A percentile compares a stretch with the other conserved stretches of the same genome.
These are phyloP conservation scores for Phtheirospermum japonicum DNA, from an alignment of 257 asterid genomes.

Conservation along the genomic window DNA sequence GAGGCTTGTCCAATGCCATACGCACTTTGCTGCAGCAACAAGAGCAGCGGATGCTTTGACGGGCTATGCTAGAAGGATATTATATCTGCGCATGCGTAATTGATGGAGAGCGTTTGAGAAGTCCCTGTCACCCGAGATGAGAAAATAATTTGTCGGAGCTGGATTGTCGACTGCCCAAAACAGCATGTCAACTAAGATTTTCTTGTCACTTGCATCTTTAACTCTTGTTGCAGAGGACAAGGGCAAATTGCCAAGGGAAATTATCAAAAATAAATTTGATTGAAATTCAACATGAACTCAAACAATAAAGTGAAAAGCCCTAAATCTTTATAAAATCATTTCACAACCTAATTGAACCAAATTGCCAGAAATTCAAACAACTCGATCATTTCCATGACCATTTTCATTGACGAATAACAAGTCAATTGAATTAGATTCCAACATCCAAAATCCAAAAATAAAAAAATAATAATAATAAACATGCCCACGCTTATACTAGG, in stretches of 20 bases:
- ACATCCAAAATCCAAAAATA: background rate
- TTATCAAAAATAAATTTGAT: too few species aligned
- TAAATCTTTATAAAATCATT: too few species aligned
- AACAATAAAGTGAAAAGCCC: too few species aligned
- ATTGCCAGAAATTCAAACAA: too few species aligned
- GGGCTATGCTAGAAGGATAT: constrained; percentile 61
- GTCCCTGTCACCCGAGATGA: constrained; percentile 55
- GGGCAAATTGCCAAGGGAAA: too few species aligned
- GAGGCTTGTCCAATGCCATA: constrained; percentile 55
- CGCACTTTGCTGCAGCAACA: constrained; percentile 48
- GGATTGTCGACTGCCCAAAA: constrained; percentile 69
- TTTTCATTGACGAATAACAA: background rate
- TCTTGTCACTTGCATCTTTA: constrained; percentile 59
- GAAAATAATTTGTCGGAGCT: constrained; percentile 59
- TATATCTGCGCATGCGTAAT: constrained; percentile 47
- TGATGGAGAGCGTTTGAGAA: constrained; percentile 61
- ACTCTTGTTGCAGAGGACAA: too few species aligned
- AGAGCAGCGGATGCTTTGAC: constrained; percentile 45
- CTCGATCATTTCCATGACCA: background rate
- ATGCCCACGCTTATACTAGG: too few species aligned
- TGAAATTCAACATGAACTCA: too few species aligned
- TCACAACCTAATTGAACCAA: too few species aligned
- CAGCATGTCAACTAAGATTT: constrained; percentile 55
- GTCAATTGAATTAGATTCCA: background rate
- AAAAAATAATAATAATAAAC: too few species aligned